phyloP scores from a whole-genome alignment of 1,284 basidiomycete species.

The Inonotus obliquus region DNA sequence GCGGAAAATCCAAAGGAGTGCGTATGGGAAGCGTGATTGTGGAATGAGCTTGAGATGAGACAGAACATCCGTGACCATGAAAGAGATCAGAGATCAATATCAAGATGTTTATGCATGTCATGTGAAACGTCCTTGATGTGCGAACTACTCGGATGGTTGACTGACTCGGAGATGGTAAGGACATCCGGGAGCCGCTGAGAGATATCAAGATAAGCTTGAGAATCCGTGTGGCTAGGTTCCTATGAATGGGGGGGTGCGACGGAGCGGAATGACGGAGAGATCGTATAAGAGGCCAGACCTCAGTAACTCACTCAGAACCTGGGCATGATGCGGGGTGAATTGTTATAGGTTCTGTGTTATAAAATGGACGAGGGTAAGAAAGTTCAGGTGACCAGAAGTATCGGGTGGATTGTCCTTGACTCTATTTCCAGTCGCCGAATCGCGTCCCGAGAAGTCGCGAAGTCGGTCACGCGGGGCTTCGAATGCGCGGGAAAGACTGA shows the following conservation, averaged over 20 bases:
- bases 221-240: background rate
- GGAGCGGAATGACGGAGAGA: background rate
- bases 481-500: background rate
- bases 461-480: background rate
- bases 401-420: background rate
- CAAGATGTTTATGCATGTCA: no score
- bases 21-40: background rate
- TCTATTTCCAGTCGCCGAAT: background rate
- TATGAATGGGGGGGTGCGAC: background rate
- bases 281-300: background rate
- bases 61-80: no score
- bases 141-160: no score
- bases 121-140: no score
- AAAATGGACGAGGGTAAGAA: background rate
- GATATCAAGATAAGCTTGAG: background rate
- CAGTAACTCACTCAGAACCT: background rate
- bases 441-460: constrained; percentile 3
- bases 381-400: background rate
- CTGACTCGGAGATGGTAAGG: background rate
- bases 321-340: background rate
- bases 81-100: no score
- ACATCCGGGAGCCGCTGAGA: background rate
- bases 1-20: background rate
- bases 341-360: background rate
- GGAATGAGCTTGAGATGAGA: background rate